A percentile compares a stretch with the other conserved stretches of the same genome.
phyloP scores from a whole-genome alignment of 192 early-diverging fungal genomes.

The Mortierella claussenii region DNA sequence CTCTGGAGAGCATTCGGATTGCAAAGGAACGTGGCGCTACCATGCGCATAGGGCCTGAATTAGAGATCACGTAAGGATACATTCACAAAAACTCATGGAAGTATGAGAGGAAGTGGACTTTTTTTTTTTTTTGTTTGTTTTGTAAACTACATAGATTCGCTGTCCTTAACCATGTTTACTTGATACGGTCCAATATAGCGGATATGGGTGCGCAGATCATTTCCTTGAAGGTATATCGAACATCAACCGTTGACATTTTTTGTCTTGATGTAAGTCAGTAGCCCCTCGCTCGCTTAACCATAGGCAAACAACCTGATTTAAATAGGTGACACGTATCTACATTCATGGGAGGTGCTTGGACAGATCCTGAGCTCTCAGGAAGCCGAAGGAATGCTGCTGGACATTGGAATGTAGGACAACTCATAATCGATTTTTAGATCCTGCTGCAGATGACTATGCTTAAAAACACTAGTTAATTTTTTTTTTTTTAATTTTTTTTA shows the following conservation, averaged over 20 bases:
- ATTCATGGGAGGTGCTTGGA: conserved; percentile 94
- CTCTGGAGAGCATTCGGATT: conserved; percentile 81
- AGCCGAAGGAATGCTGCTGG: conserved; percentile 83
- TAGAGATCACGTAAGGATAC: conserved; percentile 92
- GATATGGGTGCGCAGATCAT: conserved; percentile 99
- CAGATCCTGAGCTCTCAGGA: conserved; percentile 73
- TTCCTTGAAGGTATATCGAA: conserved; percentile 93
- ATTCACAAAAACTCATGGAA: no score
- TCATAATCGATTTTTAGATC: no score
- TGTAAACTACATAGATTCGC: no score
- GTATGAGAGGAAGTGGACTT: no score
- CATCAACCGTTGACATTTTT: no score
- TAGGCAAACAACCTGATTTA: no score
- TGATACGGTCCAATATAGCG: conserved; percentile 55
- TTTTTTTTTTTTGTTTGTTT: no score
- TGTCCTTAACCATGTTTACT: not conserved
- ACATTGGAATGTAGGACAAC: conserved; percentile 97
- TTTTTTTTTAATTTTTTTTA: not conserved
- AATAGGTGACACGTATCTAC: conserved; percentile 88
- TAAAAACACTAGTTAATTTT: not conserved
- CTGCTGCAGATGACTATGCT: no score
- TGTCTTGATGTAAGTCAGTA: no score
- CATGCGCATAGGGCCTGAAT: conserved; percentile 92
- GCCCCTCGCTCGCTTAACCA: no score
- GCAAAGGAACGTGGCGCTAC: conserved; percentile 85